Evolutionary conservation across 805 yeast genomes (phyloP).

Genomic region (Cyberlindnera suaveolens): DNA sequence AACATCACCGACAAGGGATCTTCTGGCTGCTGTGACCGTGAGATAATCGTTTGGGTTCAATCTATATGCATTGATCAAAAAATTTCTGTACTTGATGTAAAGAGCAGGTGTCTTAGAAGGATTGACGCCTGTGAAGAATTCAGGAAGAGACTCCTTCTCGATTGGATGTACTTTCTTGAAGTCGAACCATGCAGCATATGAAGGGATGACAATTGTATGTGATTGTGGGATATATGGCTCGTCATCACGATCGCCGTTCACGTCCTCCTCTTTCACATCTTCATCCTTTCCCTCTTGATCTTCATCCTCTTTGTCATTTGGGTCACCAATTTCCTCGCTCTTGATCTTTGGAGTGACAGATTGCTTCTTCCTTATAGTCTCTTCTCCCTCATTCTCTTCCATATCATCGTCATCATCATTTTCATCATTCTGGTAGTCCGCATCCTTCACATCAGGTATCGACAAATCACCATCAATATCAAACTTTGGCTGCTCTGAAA

Average conservation of each 20-base stretch:
- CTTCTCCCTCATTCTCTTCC: conserved; percentile 8
- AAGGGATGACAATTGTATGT: conserved; percentile 79
- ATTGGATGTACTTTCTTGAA: conserved; percentile 66
- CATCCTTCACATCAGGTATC: conserved; percentile 8
- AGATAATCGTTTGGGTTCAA: conserved; percentile 85
- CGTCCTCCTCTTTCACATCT: conserved; percentile 7
- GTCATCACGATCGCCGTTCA: conserved; percentile 9
- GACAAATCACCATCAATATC: conserved; percentile 15
- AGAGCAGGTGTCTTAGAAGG: conserved; percentile 76
- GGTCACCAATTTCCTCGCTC: conserved; percentile 9
- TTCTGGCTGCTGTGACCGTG: conserved; percentile 84
- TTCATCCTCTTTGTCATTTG: conserved; percentile 9
- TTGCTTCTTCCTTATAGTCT: conserved; percentile 5
- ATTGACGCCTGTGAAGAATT: conserved; percentile 70
- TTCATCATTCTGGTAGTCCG: conserved; percentile 8
- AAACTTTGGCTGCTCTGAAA: neutral
- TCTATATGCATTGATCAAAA: conserved; percentile 83
- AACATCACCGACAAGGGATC: conserved; percentile 88
- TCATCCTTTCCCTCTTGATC: conserved; percentile 5
- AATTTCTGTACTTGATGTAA: conserved; percentile 77
- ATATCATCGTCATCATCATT: conserved; percentile 8
- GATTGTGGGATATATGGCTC: conserved; percentile 47
- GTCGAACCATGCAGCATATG: conserved; percentile 83
- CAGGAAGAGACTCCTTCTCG: conserved; percentile 81
- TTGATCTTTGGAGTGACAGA: conserved; percentile 13